Evolutionary conservation across 306 rosid species (phyloP).

Genomic region (Echinosophora koreensis): DNA sequence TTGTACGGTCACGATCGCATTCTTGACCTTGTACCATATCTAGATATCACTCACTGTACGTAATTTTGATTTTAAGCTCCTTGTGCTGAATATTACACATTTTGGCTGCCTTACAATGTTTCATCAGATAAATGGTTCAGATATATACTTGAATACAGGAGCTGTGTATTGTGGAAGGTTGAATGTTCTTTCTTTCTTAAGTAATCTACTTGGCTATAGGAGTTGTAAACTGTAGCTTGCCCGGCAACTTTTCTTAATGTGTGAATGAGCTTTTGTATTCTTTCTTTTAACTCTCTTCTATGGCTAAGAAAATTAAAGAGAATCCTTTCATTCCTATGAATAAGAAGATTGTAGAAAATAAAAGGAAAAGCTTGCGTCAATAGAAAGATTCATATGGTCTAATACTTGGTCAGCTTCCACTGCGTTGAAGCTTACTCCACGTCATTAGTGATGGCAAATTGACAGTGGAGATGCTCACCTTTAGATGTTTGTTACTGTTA

Average conservation of each 20-base stretch:
- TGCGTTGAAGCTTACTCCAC: not conserved
- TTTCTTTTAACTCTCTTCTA: not conserved
- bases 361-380: not conserved
- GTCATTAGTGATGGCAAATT: slow-evolving; percentile 20
- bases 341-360: slow-evolving; percentile 11
- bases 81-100: not conserved
- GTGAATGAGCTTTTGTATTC: not conserved
- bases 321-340: not conserved
- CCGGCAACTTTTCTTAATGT: not conserved
- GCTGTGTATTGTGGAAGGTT: not conserved
- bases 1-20: slow-evolving; percentile 91
- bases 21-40: slow-evolving; percentile 60
- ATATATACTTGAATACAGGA: not conserved
- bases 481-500: not conserved
- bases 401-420: not conserved
- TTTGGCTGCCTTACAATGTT: slow-evolving; percentile 27
- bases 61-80: slow-evolving; percentile 42
- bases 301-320: slow-evolving; percentile 4
- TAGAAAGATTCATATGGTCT: not conserved
- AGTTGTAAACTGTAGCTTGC: not conserved
- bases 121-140: slow-evolving; percentile 2
- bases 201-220: slow-evolving; percentile 19
- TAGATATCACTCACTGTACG: slow-evolving; percentile 43
- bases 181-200: slow-evolving; percentile 3
- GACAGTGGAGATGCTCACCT: not conserved